Base-by-base conservation (phyloP, 192 early-diverging fungal genomes). In the Podila epicladia region DNA sequence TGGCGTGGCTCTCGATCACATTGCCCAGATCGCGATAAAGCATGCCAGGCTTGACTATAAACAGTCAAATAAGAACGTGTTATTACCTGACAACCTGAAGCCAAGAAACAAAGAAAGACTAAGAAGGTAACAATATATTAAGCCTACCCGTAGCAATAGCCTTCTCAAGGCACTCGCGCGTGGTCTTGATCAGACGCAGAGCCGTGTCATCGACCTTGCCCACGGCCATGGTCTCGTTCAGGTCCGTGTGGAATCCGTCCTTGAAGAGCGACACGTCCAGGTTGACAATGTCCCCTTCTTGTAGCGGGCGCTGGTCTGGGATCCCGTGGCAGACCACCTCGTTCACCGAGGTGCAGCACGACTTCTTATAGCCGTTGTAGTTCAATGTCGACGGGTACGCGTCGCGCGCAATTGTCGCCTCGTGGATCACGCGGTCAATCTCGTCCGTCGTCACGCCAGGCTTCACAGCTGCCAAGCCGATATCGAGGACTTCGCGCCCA, bases 221-320 rank as follows among this genome's bases (percentile, higher is more conserved):
- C 22, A 98, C 95, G 29, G 92, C 85, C 65, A 94, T 95, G 4
- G 97, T 99, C 76, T 94, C 95, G 78, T 98, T 98, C 60, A 97
- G 69, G 82, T 99, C 98, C 17, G 91, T 83, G 72, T 99, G 97
- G 89, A 95, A 96, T 7, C 96, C 98, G 77, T 96, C 92, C 65
- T 95, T 85, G 85, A 92, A 97, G 62, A 94, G 80, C 32, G 90
- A 89, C 26, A 99, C 91, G 83, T 99, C 98, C 58, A 99, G 83
- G 80, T 99, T 99, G 73, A 96, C 65, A 73, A 99, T 96, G 82
- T 99, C 98, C 37, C 98, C 98, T 69, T 99, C 96, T 75, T 93
- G 85, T 15, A 99, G 85, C 48, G 91, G 89, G 71, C 97, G 96
- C 68, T 91, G 88, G 87, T 99, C 98, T 17, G 98, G 98, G 58